A percentile compares a stretch with the other conserved stretches of the same genome.
These are phyloP conservation scores for Dissoconium aciculare DNA, from an alignment of 2,329 filamentous ascomycete species.

Conservation along the genomic window DNA sequence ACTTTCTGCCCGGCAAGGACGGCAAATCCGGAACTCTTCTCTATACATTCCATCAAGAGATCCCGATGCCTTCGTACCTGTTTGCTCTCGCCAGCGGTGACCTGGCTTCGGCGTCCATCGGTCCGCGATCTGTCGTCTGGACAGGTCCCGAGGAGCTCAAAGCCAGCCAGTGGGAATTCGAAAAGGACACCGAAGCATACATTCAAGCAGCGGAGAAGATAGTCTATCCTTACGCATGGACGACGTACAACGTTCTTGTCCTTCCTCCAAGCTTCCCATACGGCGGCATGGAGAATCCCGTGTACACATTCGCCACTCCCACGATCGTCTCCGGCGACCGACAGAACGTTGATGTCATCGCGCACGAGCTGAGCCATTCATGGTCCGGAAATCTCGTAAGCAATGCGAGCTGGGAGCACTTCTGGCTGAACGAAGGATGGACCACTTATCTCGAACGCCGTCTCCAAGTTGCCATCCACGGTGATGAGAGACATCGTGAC, in stretches of 20 bases:
- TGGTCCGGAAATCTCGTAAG: slow-evolving; percentile 84
- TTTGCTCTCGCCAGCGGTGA: slow-evolving; percentile 84
- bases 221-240: slow-evolving; percentile 84
- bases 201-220: slow-evolving; percentile 68
- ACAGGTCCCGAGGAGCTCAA: slow-evolving; percentile 77
- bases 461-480: slow-evolving; percentile 58
- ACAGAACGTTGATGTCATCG: slow-evolving; percentile 91
- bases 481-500: slow-evolving; percentile 60
- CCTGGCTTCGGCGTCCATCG: slow-evolving; percentile 70
- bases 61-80: slow-evolving; percentile 86
- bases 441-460: slow-evolving; percentile 87
- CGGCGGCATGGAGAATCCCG: slow-evolving; percentile 51
- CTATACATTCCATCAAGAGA: slow-evolving; percentile 77
- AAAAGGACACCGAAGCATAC: slow-evolving; percentile 81
- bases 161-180: slow-evolving; percentile 79
- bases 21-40: slow-evolving; percentile 43
- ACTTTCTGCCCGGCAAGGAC: slow-evolving; percentile 34
- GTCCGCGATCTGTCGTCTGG: slow-evolving; percentile 68
- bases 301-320: slow-evolving; percentile 90
- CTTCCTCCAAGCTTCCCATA: slow-evolving; percentile 84
- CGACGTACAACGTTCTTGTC: slow-evolving; percentile 84
- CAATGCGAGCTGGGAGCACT: slow-evolving; percentile 69
- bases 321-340: slow-evolving; percentile 72
- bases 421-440: slow-evolving; percentile 65
- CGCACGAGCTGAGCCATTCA: slow-evolving; percentile 61